A percentile compares a stretch with the other conserved stretches of the same genome.
Conservation (phyloP, 2,329 filamentous ascomycete species). For the Alternaria hordeiaustralica region DNA sequence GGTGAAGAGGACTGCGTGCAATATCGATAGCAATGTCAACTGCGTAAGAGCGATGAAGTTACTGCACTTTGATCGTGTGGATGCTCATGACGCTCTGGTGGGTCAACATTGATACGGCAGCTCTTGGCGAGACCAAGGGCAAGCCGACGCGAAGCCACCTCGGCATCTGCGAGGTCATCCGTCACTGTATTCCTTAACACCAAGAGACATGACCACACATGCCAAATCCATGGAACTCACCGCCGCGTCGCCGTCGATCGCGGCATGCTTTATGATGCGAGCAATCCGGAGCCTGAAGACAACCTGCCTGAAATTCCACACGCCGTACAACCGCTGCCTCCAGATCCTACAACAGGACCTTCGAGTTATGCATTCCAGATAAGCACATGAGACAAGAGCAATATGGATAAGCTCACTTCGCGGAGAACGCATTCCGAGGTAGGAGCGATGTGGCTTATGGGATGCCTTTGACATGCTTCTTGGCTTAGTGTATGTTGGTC, state of each 20-base stretch:
- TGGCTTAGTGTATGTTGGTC: neutral
- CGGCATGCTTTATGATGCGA: neutral
- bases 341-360: neutral
- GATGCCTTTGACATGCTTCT: neutral
- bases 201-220: neutral
- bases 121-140: neutral
- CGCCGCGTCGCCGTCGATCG: neutral
- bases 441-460: neutral
- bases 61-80: neutral
- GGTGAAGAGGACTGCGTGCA: neutral
- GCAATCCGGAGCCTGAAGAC: neutral
- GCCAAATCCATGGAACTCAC: neutral
- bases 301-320: neutral
- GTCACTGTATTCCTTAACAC: neutral
- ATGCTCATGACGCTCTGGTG: neutral
- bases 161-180: neutral
- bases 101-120: neutral
- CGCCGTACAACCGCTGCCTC: neutral
- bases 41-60: neutral
- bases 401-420: no score
- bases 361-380: neutral
- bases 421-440: no score
- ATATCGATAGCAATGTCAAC: neutral
- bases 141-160: neutral
- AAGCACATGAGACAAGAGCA: no score